A percentile compares a stretch with the other conserved stretches of the same genome.
phyloP scores from a whole-genome alignment of 1,139 yeast genomes.

The Diutina sp. region DNA sequence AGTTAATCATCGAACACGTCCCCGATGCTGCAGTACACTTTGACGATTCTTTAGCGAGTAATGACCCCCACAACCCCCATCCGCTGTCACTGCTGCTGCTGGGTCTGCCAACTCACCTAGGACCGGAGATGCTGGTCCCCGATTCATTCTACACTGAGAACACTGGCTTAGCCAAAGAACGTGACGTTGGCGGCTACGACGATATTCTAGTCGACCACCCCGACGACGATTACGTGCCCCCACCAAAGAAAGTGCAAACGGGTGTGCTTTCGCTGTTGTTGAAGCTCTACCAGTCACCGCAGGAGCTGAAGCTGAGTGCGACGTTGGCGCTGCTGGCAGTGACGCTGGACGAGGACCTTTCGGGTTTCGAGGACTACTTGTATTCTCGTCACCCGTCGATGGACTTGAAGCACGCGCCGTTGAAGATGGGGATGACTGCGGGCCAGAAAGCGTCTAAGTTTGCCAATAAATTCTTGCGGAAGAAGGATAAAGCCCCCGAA shows the following conservation, averaged over 20 bases:
- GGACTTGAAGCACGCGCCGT: not conserved
- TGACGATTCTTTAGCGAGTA: not conserved
- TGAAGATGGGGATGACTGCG: not conserved
- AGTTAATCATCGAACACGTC: constrained; percentile 23
- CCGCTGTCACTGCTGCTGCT: constrained; percentile 9
- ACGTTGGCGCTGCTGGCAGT: not conserved
- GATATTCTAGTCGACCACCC: constrained; percentile 11
- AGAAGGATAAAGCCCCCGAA: not conserved
- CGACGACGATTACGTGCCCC: constrained; percentile 39
- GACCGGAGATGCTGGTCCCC: constrained; percentile 11
- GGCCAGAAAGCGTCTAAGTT: not conserved
- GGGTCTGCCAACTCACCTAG: constrained; percentile 37
- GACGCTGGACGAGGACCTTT: not conserved
- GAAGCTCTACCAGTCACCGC: constrained; percentile 43
- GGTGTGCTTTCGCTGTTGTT: constrained; percentile 75
- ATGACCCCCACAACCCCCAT: not conserved
- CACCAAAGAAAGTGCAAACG: constrained; percentile 64
- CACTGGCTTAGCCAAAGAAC: constrained; percentile 7
- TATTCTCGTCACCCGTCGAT: not conserved
- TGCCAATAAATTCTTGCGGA: not conserved
- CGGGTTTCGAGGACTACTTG: not conserved
- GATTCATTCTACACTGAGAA: constrained; percentile 4
- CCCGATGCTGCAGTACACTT: constrained; percentile 11
- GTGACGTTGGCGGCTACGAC: constrained; percentile 14
- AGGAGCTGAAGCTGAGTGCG: constrained; percentile 7